phyloP scores from a whole-genome alignment of 2,329 filamentous ascomycete species.

The Tolypocladium album region DNA sequence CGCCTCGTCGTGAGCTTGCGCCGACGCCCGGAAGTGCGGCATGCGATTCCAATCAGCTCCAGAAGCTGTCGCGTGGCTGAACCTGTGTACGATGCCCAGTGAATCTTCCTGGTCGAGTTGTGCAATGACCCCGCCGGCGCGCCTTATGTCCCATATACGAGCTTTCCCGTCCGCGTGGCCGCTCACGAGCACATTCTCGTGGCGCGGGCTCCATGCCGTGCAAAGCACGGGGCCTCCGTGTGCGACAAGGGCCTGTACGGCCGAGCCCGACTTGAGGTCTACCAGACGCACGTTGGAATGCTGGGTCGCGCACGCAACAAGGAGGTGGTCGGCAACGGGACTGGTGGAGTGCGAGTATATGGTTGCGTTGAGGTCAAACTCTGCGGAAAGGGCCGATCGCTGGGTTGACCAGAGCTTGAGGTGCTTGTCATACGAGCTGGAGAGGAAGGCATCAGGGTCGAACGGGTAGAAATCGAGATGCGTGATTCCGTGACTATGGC shows the following conservation, averaged over 20 bases:
- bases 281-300: slow-evolving; percentile 75
- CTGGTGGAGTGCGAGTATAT: slow-evolving; percentile 73
- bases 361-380: slow-evolving; percentile 57
- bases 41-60: slow-evolving; percentile 17
- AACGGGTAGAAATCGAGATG: slow-evolving; percentile 71
- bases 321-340: slow-evolving; percentile 57
- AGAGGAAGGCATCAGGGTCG: slow-evolving; percentile 64
- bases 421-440: slow-evolving; percentile 67
- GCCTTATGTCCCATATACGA: slow-evolving; percentile 78
- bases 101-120: slow-evolving; percentile 78
- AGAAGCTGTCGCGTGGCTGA: slow-evolving; percentile 19
- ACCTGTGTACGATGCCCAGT: slow-evolving; percentile 47
- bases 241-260: slow-evolving; percentile 58
- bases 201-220: slow-evolving; percentile 70
- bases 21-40: slow-evolving; percentile 34
- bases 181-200: slow-evolving; percentile 71
- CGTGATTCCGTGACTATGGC: slow-evolving; percentile 63
- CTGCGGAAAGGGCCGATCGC: slow-evolving; percentile 47
- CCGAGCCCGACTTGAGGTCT: slow-evolving; percentile 71
- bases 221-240: slow-evolving; percentile 58
- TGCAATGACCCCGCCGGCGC: slow-evolving; percentile 64
- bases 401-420: slow-evolving; percentile 66
- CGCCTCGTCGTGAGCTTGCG: slow-evolving; percentile 65
- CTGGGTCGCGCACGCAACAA: slow-evolving; percentile 83
- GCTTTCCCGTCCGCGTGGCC: slow-evolving; percentile 78